A percentile compares a stretch with the other conserved stretches of the same genome.
Conservation (phyloP, 2,329 filamentous ascomycete species). For the Aspergillus chevalieri region DNA sequence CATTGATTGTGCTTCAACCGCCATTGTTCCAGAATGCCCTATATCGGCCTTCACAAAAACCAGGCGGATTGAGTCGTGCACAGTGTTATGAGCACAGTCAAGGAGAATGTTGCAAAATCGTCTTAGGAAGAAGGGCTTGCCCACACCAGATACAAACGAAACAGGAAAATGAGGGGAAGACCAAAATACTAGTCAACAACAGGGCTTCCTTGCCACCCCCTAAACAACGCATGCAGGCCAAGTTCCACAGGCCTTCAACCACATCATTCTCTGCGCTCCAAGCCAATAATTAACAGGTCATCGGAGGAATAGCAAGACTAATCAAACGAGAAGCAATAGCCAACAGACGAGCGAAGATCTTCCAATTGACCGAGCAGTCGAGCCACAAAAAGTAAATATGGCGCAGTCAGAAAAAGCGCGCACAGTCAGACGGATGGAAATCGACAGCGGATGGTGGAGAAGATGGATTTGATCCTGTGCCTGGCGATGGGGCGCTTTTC, state of each 20-base stretch:
- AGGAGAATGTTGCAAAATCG: background rate
- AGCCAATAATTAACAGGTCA: background rate
- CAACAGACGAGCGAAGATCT: too few species aligned
- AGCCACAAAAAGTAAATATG: too few species aligned
- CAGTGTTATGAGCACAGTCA: too few species aligned
- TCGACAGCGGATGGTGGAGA: too few species aligned
- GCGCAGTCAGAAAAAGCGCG: too few species aligned
- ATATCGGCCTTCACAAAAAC: background rate
- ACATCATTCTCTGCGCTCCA: conserved; percentile 6
- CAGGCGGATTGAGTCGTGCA: too few species aligned
- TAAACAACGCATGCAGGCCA: conserved; percentile 12
- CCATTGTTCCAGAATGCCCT: background rate
- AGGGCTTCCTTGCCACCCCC: conserved; percentile 5
- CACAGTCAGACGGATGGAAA: too few species aligned
- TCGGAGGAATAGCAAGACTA: background rate
- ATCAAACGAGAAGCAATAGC: too few species aligned
- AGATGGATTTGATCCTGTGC: too few species aligned
- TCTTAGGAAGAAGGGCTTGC: conserved; percentile 1
- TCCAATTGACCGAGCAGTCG: too few species aligned
- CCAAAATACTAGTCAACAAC: background rate
- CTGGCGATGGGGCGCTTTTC: too few species aligned
- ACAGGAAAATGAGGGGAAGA: background rate
- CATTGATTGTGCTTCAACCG: background rate
- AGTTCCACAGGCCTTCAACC: conserved; percentile 16
- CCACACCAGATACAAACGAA: background rate